Evolutionary conservation across 139 green algal genomes (phyloP), one percentile per base, ranked within the genome.

Genomic region (Axilococcus clingmanii): DNA sequence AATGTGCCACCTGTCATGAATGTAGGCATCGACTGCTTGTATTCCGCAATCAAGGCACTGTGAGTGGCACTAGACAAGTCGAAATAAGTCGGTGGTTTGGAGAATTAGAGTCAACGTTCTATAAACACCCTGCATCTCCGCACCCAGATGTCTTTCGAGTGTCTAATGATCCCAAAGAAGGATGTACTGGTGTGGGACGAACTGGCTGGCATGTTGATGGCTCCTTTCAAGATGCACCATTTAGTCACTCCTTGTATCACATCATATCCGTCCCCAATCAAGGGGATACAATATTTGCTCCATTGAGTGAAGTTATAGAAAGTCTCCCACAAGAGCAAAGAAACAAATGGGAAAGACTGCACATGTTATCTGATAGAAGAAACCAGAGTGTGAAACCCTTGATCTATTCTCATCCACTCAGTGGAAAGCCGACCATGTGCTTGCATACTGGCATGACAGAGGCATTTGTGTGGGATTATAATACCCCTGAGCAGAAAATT

Each of bases 201-300:
- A 79, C 67, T 12, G 71, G 71, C 0, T 79, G 63, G 68, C 71
- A 79, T 44, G 63, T 79, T 1, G 71, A 79, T 41, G 71, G 71
- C 25, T 49, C 20, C 34, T 79, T 79, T 48, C 57, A 69, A 64
- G 16, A 28, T 4, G 36, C 40, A 9, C 70, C 70, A n/a, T 78
- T 77, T 48, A n/a, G 11, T 24, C 20, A 77, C 19, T 55, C 60
- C 4, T 49, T 65, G 4, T 77, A 77, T 37, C 66, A 77, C 54
- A 74, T 75, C 5, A 30, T 48, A 14, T 25, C 25, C 12, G 40
- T 44, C 16, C 63, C 63, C 3, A 35, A 19, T 15, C 20, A 54
- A 29, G 66, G 66, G 16, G 55, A 41, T 23, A 75, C 70, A 27
- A 37, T 56, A 6, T 79, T 79, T 50, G 57, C 56, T 2, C 53